A percentile compares a stretch with the other conserved stretches of the same genome.
phyloP scores from a whole-genome alignment of 2,329 filamentous ascomycete genomes.

The Ophiostoma fasciatum region DNA sequence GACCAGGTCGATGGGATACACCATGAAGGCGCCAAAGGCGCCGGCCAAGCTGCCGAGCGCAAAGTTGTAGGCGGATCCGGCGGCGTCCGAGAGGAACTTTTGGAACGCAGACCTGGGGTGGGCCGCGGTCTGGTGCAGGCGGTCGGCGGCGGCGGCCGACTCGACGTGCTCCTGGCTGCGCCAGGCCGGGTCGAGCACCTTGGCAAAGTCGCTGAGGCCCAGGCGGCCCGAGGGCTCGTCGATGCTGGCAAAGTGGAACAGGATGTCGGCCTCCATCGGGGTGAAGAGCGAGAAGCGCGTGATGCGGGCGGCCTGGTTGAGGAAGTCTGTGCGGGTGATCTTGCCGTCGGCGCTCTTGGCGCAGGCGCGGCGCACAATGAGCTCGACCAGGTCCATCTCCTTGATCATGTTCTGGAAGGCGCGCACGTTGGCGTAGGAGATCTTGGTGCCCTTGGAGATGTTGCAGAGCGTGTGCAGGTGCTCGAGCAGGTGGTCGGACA shows the following conservation, averaged over 20 bases:
- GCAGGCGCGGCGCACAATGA: slow-evolving; percentile 79
- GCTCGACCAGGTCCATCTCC: slow-evolving; percentile 94
- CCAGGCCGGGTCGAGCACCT: slow-evolving; percentile 91
- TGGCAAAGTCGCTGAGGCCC: slow-evolving; percentile 71
- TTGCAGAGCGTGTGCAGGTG: slow-evolving; percentile 91
- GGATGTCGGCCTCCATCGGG: slow-evolving; percentile 95
- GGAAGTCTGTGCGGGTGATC: slow-evolving; percentile 86
- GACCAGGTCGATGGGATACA: slow-evolving; percentile 96
- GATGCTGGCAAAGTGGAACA: slow-evolving; percentile 94
- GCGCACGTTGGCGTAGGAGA: slow-evolving; percentile 93
- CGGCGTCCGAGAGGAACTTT: slow-evolving; percentile 44
- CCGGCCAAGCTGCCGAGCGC: slow-evolving; percentile 76
- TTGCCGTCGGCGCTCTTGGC: slow-evolving; percentile 73
- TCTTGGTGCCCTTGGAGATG: slow-evolving; percentile 79
- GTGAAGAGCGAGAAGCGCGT: slow-evolving; percentile 94
- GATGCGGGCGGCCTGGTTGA: slow-evolving; percentile 81
- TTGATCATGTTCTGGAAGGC: slow-evolving; percentile 97
- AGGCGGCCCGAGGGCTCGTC: slow-evolving; percentile 80
- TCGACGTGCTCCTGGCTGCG: slow-evolving; percentile 40
- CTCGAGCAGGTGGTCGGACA: slow-evolving; percentile 86
- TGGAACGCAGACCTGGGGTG: slow-evolving; percentile 39
- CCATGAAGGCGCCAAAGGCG: slow-evolving; percentile 98
- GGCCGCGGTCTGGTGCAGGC: slow-evolving; percentile 18
- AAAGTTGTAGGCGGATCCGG: slow-evolving; percentile 83
- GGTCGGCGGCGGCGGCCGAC: slow-evolving; percentile 21